Evolutionary conservation across 495 filamentous ascomycete genomes (phyloP).

Genomic region (Mycothermus thermophilus): DNA sequence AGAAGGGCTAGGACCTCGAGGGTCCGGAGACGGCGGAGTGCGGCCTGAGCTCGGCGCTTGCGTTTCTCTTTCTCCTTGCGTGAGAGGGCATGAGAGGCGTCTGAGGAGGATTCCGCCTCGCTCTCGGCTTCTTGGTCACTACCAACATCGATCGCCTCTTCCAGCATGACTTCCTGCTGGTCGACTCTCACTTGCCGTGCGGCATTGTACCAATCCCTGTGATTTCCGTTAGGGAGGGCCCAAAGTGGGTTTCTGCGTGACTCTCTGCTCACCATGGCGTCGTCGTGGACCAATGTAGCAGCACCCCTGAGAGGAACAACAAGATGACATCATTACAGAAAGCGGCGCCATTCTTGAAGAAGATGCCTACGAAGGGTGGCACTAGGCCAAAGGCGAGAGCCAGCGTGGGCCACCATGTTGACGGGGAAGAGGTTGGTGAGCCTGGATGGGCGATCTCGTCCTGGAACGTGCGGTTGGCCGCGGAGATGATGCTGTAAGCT

Average conservation of each 20-base stretch:
- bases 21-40: slow-evolving; percentile 50
- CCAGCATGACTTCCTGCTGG: slow-evolving; percentile 31
- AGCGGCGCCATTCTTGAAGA: slow-evolving; percentile 71
- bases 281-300: slow-evolving; percentile 87
- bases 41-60: slow-evolving; percentile 17
- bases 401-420: slow-evolving; percentile 50
- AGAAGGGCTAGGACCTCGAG: slow-evolving; percentile 63
- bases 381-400: slow-evolving; percentile 73
- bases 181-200: slow-evolving; percentile 48
- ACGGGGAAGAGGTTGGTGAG: slow-evolving; percentile 11
- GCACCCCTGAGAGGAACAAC: slow-evolving; percentile 62
- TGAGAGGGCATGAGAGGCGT: background rate
- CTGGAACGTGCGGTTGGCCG: slow-evolving; percentile 50
- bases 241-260: background rate
- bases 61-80: background rate
- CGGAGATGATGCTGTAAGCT: slow-evolving; percentile 50
- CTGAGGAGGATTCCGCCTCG: slow-evolving; percentile 21
- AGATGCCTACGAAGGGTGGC: slow-evolving; percentile 68
- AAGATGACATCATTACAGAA: slow-evolving; percentile 77
- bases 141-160: slow-evolving; percentile 36
- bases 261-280: slow-evolving; percentile 56
- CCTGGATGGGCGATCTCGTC: slow-evolving; percentile 62
- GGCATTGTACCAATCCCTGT: slow-evolving; percentile 83
- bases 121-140: slow-evolving; percentile 6
- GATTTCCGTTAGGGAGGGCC: too few relatives aligned